Base-by-base conservation (phyloP, 2,329 filamentous ascomycete genomes). In the Pseudofabraea citricarpa region DNA sequence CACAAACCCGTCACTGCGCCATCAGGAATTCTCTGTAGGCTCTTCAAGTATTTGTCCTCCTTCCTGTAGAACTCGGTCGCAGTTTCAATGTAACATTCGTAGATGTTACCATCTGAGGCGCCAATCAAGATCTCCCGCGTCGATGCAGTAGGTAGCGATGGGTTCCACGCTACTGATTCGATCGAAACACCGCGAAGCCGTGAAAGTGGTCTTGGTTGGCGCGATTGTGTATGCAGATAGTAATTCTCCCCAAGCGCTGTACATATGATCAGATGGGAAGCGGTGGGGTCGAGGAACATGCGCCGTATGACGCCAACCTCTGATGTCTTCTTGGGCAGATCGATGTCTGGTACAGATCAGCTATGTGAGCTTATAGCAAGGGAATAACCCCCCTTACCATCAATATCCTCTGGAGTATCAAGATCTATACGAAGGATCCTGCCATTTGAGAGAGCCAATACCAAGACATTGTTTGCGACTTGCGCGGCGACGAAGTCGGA, bases 211-310 rank as follows among this genome's bases (percentile, higher is more conserved):
- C 93, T 88, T 2, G 91, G 90, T 52, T 90, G 85, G 54, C 89
- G 85, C 24, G 90, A 93, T 63, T 97, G 91, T 9, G 90, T 91
- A 64, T 98, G 93, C 8, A 98, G 85, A 66, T 98, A 98, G 71
- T 90, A 98, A 68, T 95, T 97, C 66, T 98, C 93, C 62, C 90
- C 90, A 31, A 90, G 79, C 5, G 89, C 85, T 3, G 93, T 98
- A 62, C 86, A 90, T 54, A 98, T 82, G 52, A 98, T 79, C 21
- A 98, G 74, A 68, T 98, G 93, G 5, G 90, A 96, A 21, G 93
- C 93, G 9, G 91, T 95, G 21, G 93, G 91, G 61, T 98, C 93
- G 7, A 98, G 85, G 69, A 98, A 98, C 79, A 98, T 89, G 70
- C 87, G 88, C 55, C 87, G 84, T 60, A 98, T 97, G 41, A 95